Base-by-base conservation (phyloP, 2,329 filamentous ascomycete genomes). In the Ceratocystis colombiana region DNA sequence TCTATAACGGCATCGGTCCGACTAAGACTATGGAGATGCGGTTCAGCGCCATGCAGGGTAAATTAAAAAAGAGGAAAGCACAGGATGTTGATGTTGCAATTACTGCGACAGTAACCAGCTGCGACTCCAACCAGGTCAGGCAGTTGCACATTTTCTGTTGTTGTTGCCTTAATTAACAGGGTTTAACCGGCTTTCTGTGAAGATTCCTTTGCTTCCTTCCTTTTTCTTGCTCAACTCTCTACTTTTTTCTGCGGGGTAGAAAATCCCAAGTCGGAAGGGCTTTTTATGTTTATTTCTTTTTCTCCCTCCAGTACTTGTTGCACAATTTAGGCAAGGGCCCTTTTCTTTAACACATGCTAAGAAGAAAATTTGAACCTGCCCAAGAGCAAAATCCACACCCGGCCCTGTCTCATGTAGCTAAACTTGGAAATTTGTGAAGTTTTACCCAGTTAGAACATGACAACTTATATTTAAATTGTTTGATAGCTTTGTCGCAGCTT, bases 51-150 rank as follows among this genome's bases (percentile, higher is more conserved):
- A 53, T 53, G 2, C 20, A 53, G 20, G 17, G 28, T 8, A 37
- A 30, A 59, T 33, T 59, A 10, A 33, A 59, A 57, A 59, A 59
- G 17, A 59, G 55, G 55, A 59, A 59, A 33, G 55, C 55, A 37
- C 55, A 59, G 28, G n/a, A 59, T 59, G 25, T 33, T 41, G 6
- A 59, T 33, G 55, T 59, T 59, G 55, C 55, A 59, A n/a, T 33
- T 33, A 22, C 55, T 59, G 28, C 22, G 20, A 59, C 53, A 30
- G 22, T 30, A 57, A 6, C 15, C 53, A 30, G 10, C 25, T 8
- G 30, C 55, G 12, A 30, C 55, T 59, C 25, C 25, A 33, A 30
- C 55, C 5, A 59, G 30, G 12, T 33, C 55, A 37, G 55, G 55
- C 55, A 59, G 55, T 59, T 59, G 55, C 28, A 57, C 30, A 8